phyloP scores from a whole-genome alignment of 805 yeast species.

The Candida palmyrensis region DNA sequence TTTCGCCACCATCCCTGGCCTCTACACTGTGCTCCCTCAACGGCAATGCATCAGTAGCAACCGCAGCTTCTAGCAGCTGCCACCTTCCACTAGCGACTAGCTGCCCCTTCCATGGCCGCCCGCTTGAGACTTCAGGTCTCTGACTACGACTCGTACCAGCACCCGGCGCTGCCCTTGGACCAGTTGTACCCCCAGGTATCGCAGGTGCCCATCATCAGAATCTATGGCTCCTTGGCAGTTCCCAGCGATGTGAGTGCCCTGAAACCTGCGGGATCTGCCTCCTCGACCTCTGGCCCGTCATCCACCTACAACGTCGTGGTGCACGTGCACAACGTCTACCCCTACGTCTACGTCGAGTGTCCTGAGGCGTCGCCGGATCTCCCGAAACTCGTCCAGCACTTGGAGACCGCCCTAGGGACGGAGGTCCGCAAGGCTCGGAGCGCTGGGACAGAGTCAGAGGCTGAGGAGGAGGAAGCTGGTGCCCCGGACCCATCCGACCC shows the following conservation, averaged over 20 bases:
- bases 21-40: too few relatives aligned
- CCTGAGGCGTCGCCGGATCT: constrained; percentile 28
- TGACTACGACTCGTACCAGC: constrained; percentile 61
- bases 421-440: constrained; percentile 6
- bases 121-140: constrained; percentile 49
- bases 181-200: constrained; percentile 27
- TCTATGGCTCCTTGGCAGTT: constrained; percentile 66
- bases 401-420: constrained; percentile 2
- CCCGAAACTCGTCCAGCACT: neutral
- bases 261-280: neutral
- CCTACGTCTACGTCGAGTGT: constrained; percentile 71
- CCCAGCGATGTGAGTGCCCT: constrained; percentile 46
- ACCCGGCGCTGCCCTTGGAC: constrained; percentile 53
- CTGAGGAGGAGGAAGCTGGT: constrained; percentile 11
- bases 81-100: too few relatives aligned
- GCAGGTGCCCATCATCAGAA: constrained; percentile 69
- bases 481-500: constrained; percentile 4
- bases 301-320: constrained; percentile 31
- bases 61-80: too few relatives aligned
- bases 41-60: too few relatives aligned
- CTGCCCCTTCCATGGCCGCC: too few relatives aligned
- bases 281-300: neutral
- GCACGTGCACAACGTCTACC: constrained; percentile 82
- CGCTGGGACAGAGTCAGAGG: constrained; percentile 6
- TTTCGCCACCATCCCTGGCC: too few relatives aligned